Conservation (phyloP, 768 basidiomycete genomes). For the Asterophora parasitica region DNA sequence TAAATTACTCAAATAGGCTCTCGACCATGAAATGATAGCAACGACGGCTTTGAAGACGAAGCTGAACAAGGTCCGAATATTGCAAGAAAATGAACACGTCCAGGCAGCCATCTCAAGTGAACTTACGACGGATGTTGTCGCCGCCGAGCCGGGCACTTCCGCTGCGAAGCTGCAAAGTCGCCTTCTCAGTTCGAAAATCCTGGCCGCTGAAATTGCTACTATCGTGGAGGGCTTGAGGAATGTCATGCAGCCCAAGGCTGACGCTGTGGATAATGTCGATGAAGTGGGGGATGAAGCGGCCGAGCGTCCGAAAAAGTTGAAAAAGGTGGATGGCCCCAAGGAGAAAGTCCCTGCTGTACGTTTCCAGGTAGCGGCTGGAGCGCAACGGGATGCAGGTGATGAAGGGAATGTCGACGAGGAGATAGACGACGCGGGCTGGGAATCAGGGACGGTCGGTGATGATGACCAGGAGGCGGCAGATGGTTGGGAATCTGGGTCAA, state of each 20-base stretch:
- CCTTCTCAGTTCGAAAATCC: conserved; percentile 70
- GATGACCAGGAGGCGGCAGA: conserved; percentile 26
- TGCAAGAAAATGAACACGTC: conserved; percentile 47
- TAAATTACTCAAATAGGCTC: conserved; percentile 34
- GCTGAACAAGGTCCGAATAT: conserved; percentile 63
- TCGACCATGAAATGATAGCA: conserved; percentile 56
- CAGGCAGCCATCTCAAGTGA: conserved; percentile 41
- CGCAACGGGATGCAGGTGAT: conserved; percentile 4
- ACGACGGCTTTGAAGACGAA: conserved; percentile 65
- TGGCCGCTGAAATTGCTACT: conserved; percentile 53
- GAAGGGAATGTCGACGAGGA: conserved; percentile 16
- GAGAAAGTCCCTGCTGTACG: conserved; percentile 1
- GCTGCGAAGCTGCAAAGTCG: conserved; percentile 63
- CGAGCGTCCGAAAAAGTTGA: conserved; percentile 22
- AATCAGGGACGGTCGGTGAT: conserved; percentile 38
- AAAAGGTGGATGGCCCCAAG: conserved; percentile 15
- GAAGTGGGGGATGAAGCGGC: conserved; percentile 10
- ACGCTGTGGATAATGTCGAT: conserved; percentile 9
- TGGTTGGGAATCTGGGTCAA: conserved; percentile 54
- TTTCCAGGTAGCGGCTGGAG: conserved; percentile 15
- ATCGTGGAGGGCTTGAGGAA: conserved; percentile 48
- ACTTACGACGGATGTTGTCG: conserved; percentile 31
- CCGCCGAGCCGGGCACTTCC: conserved; percentile 36
- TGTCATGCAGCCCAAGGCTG: conserved; percentile 30
- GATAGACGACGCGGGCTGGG: conserved; percentile 32